Evolutionary conservation across 768 basidiomycete species (phyloP).

Genomic region (Phaeotremella skinneri): DNA sequence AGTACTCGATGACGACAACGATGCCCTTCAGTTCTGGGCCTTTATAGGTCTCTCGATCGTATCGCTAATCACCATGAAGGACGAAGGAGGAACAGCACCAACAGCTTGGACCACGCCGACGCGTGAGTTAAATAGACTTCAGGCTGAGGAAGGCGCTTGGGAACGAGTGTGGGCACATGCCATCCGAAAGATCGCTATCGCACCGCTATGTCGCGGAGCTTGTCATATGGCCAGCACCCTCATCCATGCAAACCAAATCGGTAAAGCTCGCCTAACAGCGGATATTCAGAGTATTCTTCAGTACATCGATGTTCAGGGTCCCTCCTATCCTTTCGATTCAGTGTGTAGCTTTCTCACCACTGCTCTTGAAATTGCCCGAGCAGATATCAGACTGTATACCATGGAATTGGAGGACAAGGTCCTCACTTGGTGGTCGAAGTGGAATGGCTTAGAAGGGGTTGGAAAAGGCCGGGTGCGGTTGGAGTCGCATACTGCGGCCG

Average conservation of each 20-base stretch:
- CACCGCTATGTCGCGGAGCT: slow-evolving; percentile 73
- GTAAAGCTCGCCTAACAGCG: slow-evolving; percentile 60
- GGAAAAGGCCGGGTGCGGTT: slow-evolving; percentile 55
- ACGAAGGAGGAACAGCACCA: not conserved
- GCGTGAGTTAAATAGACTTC: not conserved
- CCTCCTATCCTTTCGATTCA: slow-evolving; percentile 79
- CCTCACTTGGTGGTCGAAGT: slow-evolving; percentile 75
- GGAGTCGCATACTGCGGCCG: slow-evolving; percentile 59
- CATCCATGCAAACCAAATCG: slow-evolving; percentile 53
- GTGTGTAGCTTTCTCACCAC: slow-evolving; percentile 77
- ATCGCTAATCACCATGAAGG: not conserved
- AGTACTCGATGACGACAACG: slow-evolving; percentile 65
- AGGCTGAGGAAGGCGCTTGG: slow-evolving; percentile 56
- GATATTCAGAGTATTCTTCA: slow-evolving; percentile 78
- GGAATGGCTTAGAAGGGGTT: slow-evolving; percentile 58
- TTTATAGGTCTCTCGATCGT: slow-evolving; percentile 73
- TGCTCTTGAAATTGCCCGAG: slow-evolving; percentile 68
- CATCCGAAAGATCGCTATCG: slow-evolving; percentile 67
- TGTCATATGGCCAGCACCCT: slow-evolving; percentile 66
- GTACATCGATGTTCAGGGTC: slow-evolving; percentile 87
- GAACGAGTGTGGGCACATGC: slow-evolving; percentile 78
- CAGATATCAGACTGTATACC: slow-evolving; percentile 78
- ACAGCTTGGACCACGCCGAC: slow-evolving; percentile 5
- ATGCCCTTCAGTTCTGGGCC: slow-evolving; percentile 73
- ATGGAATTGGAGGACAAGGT: slow-evolving; percentile 86